Evolutionary conservation across 179 eudicot genomes (phyloP), one percentile per base, ranked within the genome.

Genomic region (Patellifolia procumbens): DNA sequence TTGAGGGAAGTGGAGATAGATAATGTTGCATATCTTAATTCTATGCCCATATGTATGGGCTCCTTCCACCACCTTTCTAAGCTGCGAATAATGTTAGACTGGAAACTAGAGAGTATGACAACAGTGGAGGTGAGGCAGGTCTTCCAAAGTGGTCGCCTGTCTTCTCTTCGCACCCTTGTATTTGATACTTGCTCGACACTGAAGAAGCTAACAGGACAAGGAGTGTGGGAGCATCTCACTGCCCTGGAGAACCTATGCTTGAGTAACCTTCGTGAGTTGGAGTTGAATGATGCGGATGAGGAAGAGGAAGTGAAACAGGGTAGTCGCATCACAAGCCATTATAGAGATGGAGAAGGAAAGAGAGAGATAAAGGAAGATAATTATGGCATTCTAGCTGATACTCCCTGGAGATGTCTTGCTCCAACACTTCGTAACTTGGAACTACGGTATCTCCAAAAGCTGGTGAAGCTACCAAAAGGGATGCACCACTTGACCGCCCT

Each of bases 141-240:
- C 10, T 66, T 66, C 52, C 70, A 7, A 10, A 39, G 70, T 42
- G 19, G 51, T 19, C 8, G 66, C 20, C 22, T 53, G 28, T 66
- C 70, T 9, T 66, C 52, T 24, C 11, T 39, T 22, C 70, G 51
- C 31, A 8, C 31, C 17, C 52, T 66, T 39, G 9, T 9, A 39
- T 9, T 66, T n/a, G 0, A 2, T 3, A 5, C 4, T 1, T 66
- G 70, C 52, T 8, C 16, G 5, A 66, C 22, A 11, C 31, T 42
- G 52, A 66, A 42, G 70, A 42, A 28, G 4, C 10, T 66, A 39
- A n/a, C 52, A 66, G 70, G 32, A 66, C 0, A 26, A 24, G 70
- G 11, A 66, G 70, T 22, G 70, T 66, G 51, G 70, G 70, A 66
- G 70, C 29, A 66, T 42, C 35, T 66, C 52, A 66, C 52, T 13